Conservation (phyloP, 306 rosid genomes). For the Oxytropis ochrocephala region DNA sequence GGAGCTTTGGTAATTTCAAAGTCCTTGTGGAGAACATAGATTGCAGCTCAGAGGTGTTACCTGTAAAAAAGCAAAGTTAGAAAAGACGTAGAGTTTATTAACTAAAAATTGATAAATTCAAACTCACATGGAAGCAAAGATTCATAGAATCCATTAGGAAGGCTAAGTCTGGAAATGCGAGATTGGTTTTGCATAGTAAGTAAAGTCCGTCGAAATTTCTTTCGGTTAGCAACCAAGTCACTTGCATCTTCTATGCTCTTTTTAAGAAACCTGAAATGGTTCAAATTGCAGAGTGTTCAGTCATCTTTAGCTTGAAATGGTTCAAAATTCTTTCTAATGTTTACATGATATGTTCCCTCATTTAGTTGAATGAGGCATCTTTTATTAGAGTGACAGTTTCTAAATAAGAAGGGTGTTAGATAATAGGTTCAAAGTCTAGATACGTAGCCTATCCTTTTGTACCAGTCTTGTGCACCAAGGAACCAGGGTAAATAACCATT, state of each 20-base stretch:
- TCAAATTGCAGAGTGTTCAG: constrained; percentile 3
- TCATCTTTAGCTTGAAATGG: too few species aligned
- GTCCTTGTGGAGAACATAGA: constrained; percentile 33
- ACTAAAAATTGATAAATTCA: constrained; percentile 9
- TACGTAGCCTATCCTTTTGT: too few species aligned
- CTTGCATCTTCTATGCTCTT: constrained; percentile 40
- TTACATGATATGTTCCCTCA: too few species aligned
- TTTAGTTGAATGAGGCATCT: too few species aligned
- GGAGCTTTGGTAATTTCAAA: constrained; percentile 25
- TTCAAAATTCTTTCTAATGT: too few species aligned
- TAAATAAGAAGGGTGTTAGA: too few species aligned
- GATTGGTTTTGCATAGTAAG: constrained; percentile 31
- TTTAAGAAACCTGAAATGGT: constrained; percentile 49
- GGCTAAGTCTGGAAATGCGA: constrained; percentile 28
- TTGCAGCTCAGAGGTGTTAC: constrained; percentile 36
- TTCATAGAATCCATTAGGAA: constrained; percentile 41
- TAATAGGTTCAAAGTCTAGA: too few species aligned
- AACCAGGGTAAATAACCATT: too few species aligned
- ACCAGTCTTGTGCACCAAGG: too few species aligned
- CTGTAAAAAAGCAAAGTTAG: constrained; percentile 40
- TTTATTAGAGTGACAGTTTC: too few species aligned
- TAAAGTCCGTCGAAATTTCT: constrained; percentile 28
- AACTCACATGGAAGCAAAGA: constrained; percentile 64
- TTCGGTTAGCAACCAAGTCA: constrained; percentile 50
- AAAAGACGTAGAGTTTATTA: constrained; percentile 9